phyloP scores from a whole-genome alignment of 2,329 filamentous ascomycete genomes.

The Pestalotiopsis sp. region DNA sequence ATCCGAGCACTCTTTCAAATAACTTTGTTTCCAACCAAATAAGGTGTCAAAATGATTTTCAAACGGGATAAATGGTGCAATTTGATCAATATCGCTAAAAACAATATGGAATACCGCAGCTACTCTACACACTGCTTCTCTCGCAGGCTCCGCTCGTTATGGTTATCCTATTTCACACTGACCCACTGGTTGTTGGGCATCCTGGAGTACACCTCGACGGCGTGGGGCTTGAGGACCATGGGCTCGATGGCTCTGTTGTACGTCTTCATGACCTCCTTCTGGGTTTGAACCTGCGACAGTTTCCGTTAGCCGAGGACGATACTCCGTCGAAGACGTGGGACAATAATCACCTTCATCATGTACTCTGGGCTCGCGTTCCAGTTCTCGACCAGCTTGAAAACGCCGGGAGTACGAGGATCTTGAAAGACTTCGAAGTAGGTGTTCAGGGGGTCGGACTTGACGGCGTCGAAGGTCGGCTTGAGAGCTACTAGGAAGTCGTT shows the following conservation, averaged over 20 bases:
- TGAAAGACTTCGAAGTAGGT: slow-evolving; percentile 6
- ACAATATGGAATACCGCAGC: not conserved
- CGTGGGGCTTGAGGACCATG: not conserved
- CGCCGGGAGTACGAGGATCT: not conserved
- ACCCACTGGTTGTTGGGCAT: slow-evolving; percentile 7
- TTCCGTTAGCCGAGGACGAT: not conserved
- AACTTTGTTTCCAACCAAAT: too few species aligned
- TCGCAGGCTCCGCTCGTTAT: not conserved
- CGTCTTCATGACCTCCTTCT: not conserved
- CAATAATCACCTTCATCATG: slow-evolving; percentile 2
- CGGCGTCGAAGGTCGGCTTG: not conserved
- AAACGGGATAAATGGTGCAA: too few species aligned
- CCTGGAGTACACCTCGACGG: not conserved
- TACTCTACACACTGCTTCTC: not conserved
- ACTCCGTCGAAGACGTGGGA: too few species aligned
- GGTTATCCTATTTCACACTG: not conserved
- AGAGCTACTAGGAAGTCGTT: not conserved
- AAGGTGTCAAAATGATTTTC: too few species aligned
- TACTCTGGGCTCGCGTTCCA: slow-evolving; percentile 2
- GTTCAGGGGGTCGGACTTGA: not conserved
- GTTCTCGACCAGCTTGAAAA: slow-evolving; percentile 10
- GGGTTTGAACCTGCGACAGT: not conserved
- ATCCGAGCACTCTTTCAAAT: too few species aligned
- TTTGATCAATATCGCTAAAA: too few species aligned
- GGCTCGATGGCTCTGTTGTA: not conserved